Evolutionary conservation across 257 asterid species (phyloP).

Genomic region (Nicotiana noctiflora): DNA sequence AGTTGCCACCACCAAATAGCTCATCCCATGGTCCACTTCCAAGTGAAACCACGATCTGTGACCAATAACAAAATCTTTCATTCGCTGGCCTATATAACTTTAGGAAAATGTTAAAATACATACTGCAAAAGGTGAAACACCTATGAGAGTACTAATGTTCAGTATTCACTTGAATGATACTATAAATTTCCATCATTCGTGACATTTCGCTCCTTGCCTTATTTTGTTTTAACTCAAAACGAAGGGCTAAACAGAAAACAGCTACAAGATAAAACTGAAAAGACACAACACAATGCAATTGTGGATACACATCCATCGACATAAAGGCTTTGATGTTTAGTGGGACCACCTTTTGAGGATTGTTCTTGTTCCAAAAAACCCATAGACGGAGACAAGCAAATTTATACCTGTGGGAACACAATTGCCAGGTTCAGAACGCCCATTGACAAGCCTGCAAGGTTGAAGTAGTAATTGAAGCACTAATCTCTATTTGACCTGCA

Average conservation of each 20-base stretch:
- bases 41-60: slow-evolving; percentile 63
- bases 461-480: slow-evolving; percentile 17
- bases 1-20: slow-evolving; percentile 81
- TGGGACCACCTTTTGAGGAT: neutral
- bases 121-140: neutral
- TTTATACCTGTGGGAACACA: slow-evolving; percentile 74
- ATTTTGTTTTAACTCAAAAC: neutral
- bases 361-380: neutral
- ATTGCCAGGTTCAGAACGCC: slow-evolving; percentile 84
- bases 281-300: neutral
- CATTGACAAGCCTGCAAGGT: slow-evolving; percentile 75
- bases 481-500: neutral
- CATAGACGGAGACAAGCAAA: neutral
- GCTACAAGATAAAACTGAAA: neutral
- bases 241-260: neutral
- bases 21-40: slow-evolving; percentile 79
- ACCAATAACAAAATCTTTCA: slow-evolving; percentile 14
- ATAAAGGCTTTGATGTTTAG: neutral
- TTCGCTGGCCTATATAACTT: neutral
- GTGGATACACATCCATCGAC: neutral
- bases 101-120: neutral
- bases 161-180: neutral
- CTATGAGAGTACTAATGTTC: neutral
- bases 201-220: neutral
- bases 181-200: neutral